Evolutionary conservation across 1,139 yeast genomes (phyloP), one percentile per base, ranked within the genome.

Genomic region (Yueomyces sp.): DNA sequence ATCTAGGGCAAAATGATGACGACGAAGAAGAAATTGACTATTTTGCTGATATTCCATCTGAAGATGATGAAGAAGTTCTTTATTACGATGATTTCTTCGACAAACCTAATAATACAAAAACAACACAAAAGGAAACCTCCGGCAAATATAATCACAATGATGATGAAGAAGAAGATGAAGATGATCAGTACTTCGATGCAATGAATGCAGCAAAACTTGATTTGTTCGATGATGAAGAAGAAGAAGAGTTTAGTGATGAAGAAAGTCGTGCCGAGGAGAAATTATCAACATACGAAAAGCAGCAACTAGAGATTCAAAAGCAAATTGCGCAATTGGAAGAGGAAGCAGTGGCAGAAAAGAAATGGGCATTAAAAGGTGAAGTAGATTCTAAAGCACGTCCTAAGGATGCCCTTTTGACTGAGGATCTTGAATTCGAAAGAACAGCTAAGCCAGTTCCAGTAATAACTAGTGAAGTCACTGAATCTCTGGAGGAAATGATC

Each of bases 331-430:
- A 75, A 52, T 69, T 87, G 42, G 98, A 91, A 64, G 76, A 78
- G 35, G 97, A 89, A 58, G 80, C 93, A 30, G 79, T 91, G 29
- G 91, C 87, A 1, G 91, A 83, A 48, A 91, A 91, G 67, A 80
- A 80, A 55, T 91, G 98, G 98, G 79, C 95, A 6, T 73, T 89
- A 73, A 82, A 80, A 58, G 98, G 98, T 63, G 98, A 91, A 64
- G 87, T 86, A 2, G 73, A 75, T 42, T 84, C 89, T 1, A 75
- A 72, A 49, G 85, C 81, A 51, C 75, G 98, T 57, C 95, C 95
- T 3, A 68, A 70, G 41, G 96, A 91, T 63, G 81, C 97, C 1
- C 68, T 91, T 36, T 59, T 83, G 39, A 76, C 75, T 30, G 85
- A 78, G 50, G 81, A 76, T 35, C 57, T 82, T 40, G 85, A 81